Percentiles rank a stretch among this genome's conserved stretches.
These are phyloP conservation scores for Tetrahymena thermophila DNA, from an alignment of 73 alveolate genomes.

Conservation along the genomic window DNA sequence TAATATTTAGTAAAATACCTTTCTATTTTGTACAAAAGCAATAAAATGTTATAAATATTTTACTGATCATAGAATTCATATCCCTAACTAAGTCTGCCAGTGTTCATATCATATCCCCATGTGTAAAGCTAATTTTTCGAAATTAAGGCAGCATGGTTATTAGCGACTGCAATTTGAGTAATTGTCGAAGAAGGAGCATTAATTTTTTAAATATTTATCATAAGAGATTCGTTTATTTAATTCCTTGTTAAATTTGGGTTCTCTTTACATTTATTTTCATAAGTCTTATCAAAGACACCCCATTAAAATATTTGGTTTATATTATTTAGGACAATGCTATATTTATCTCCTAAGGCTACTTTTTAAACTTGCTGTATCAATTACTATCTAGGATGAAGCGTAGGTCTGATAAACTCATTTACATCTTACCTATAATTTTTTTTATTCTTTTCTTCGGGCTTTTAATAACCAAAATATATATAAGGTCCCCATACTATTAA, in stretches of 20 bases:
- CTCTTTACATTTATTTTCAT: not conserved
- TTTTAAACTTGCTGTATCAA: not conserved
- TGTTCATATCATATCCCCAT: constrained; percentile 43
- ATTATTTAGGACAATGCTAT: constrained; percentile 21
- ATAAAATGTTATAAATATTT: not conserved
- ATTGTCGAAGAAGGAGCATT: not conserved
- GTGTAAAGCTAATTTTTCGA: constrained; percentile 22
- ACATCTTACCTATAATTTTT: not conserved
- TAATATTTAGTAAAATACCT: not conserved
- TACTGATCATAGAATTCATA: constrained; percentile 18
- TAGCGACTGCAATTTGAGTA: not conserved
- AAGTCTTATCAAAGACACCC: constrained; percentile 29
- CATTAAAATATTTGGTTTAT: not conserved
- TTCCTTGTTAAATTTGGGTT: not conserved
- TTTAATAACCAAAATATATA: constrained; percentile 14
- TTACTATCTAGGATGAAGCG: constrained; percentile 1
- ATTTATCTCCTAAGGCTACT: constrained; percentile 15
- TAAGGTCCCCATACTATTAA: constrained; percentile 33
- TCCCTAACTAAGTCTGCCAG: constrained; percentile 41
- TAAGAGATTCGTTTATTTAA: not conserved
- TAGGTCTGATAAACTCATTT: constrained; percentile 6
- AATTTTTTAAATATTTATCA: not conserved
- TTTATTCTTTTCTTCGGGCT: constrained; percentile 32
- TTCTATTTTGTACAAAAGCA: not conserved
- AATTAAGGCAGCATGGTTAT: constrained; percentile 27